Evolutionary conservation across 1,139 yeast species (phyloP).

Genomic region (Hansenula lynferdii): DNA sequence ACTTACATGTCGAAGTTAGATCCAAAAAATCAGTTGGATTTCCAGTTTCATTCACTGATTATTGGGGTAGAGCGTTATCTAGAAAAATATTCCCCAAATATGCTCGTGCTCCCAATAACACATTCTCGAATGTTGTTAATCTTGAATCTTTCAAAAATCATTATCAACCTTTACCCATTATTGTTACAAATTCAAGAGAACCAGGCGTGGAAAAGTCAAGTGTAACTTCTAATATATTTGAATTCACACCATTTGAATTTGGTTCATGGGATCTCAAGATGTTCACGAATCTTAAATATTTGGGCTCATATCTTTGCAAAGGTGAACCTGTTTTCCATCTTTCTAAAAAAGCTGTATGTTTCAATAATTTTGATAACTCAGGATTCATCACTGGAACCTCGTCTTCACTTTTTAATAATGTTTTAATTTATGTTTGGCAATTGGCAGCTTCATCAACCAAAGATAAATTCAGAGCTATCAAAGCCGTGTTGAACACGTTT

Average conservation of each 20-base stretch:
- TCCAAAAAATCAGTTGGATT: constrained; percentile 49
- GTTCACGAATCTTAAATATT: constrained; percentile 46
- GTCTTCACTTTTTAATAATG: constrained; percentile 62
- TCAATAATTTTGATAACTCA: constrained; percentile 60
- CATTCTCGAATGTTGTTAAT: constrained; percentile 30
- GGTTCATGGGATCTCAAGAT: constrained; percentile 65
- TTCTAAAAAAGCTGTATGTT: constrained; percentile 33
- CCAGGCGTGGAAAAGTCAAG: constrained; percentile 24
- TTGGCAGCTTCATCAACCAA: constrained; percentile 34
- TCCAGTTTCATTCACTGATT: constrained; percentile 56
- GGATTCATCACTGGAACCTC: constrained; percentile 74
- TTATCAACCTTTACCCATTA: constrained; percentile 40
- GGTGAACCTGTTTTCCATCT: constrained; percentile 26
- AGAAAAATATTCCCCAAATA: constrained; percentile 38
- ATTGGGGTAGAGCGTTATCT: constrained; percentile 62
- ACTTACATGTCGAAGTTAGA: constrained; percentile 47
- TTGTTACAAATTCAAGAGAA: constrained; percentile 34
- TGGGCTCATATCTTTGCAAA: constrained; percentile 46
- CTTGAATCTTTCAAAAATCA: constrained; percentile 28
- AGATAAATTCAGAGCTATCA: constrained; percentile 37
- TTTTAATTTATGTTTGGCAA: constrained; percentile 43
- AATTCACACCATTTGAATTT: constrained; percentile 63
- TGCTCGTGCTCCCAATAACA: constrained; percentile 33
- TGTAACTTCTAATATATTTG: constrained; percentile 32
- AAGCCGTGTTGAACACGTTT: constrained; percentile 40